These are phyloP conservation scores for Termitomyces sp. DNA, from an alignment of 768 basidiomycete genomes.

Conservation along the genomic window DNA sequence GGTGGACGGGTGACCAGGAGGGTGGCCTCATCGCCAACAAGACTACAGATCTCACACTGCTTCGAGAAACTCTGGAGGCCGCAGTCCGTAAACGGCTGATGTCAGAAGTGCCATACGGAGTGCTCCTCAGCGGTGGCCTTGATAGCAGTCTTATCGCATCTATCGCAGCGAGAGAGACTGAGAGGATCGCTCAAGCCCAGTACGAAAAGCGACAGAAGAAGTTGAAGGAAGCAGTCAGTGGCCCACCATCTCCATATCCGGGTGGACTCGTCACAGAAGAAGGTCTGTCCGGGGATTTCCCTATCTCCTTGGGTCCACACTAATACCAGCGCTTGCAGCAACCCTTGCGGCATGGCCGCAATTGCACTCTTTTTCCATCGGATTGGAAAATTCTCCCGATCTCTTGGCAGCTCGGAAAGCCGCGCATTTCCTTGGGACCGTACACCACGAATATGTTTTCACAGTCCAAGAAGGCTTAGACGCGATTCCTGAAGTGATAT, in stretches of 20 bases:
- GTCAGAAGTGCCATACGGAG: constrained; percentile 98
- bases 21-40: constrained; percentile 52
- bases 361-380: constrained; percentile 96
- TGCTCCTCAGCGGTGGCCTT: constrained; percentile 89
- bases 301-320: background rate
- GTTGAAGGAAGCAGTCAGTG: constrained; percentile 45
- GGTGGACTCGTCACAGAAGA: constrained; percentile 39
- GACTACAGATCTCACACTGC: constrained; percentile 54
- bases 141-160: constrained; percentile 96
- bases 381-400: constrained; percentile 92
- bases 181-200: constrained; percentile 81
- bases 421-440: constrained; percentile 88
- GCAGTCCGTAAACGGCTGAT: constrained; percentile 94
- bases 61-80: constrained; percentile 81
- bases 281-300: constrained; percentile 30
- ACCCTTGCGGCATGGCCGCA: constrained; percentile 89
- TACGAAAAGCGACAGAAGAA: constrained; percentile 62
- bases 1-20: constrained; percentile 86
- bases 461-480: constrained; percentile 98
- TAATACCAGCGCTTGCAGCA: constrained; percentile 30
- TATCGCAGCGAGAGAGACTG: constrained; percentile 92
- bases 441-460: constrained; percentile 97
- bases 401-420: constrained; percentile 90
- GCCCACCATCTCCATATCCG: constrained; percentile 45
- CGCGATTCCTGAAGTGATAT: constrained; percentile 94